Evolutionary conservation across 176 grass and related monocot genomes (phyloP).

Genomic region (Oryza rufipogon): DNA sequence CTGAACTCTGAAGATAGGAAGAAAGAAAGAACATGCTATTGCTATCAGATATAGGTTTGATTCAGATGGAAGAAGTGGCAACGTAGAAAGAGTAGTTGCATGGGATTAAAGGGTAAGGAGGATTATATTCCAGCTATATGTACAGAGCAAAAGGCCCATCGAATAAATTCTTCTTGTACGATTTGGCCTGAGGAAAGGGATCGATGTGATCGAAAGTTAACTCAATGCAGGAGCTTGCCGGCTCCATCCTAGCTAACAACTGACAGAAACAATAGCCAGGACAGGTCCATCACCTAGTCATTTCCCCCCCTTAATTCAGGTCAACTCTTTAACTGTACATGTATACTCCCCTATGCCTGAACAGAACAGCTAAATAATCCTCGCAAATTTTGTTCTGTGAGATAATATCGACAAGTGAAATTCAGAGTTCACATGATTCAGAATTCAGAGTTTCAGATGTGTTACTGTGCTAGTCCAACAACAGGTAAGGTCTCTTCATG

Average conservation of each 20-base stretch:
- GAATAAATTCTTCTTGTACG: constrained; percentile 55
- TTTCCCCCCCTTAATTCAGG: constrained; percentile 15
- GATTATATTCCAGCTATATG: constrained; percentile 42
- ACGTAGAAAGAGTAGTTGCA: constrained; percentile 45
- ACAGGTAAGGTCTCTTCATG: neutral
- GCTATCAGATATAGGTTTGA: neutral
- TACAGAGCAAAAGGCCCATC: constrained; percentile 44
- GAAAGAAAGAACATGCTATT: neutral
- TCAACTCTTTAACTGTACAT: constrained; percentile 29
- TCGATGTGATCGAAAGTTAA: constrained; percentile 18
- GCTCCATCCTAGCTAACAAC: neutral
- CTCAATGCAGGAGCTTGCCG: neutral
- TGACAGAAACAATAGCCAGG: constrained; percentile 25
- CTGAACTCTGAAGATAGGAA: constrained; percentile 16
- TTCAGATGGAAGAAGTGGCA: constrained; percentile 20
- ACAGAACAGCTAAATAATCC: neutral
- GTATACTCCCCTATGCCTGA: neutral
- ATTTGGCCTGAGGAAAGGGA: constrained; percentile 32
- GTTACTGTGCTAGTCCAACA: neutral
- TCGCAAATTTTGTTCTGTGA: neutral
- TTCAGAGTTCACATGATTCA: neutral
- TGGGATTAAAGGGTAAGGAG: constrained; percentile 14
- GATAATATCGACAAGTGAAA: neutral
- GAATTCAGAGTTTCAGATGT: constrained; percentile 11
- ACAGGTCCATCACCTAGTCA: constrained; percentile 25